Conservation (phyloP, 139 green algal genomes). For the Picochlorum sp. region DNA sequence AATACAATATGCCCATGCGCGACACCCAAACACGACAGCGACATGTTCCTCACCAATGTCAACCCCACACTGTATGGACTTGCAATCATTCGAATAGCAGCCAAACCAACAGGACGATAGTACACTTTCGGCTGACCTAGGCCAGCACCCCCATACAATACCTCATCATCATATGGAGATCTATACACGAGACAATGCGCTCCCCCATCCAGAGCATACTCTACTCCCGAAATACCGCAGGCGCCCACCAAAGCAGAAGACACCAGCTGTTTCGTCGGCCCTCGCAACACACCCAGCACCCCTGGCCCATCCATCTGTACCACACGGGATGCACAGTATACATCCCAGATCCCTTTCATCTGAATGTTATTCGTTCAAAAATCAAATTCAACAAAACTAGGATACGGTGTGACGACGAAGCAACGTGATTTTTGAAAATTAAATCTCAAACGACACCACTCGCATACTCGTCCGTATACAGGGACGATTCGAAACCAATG, state of each 20-base stretch:
- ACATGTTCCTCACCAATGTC: neutral
- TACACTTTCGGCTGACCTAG: neutral
- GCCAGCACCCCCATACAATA: neutral
- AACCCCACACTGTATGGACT: conserved; percentile 4
- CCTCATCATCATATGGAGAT: conserved; percentile 17
- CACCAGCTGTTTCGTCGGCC: conserved; percentile 13
- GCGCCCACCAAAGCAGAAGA: conserved; percentile 3
- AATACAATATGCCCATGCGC: neutral
- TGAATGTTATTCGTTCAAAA: no score
- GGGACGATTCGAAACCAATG: no score
- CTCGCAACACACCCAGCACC: neutral
- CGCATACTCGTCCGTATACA: no score
- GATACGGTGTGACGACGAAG: no score
- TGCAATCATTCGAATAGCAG: neutral
- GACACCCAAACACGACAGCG: neutral
- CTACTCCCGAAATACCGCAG: neutral
- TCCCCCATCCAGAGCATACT: neutral
- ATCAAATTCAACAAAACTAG: no score
- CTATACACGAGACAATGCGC: conserved; percentile 14
- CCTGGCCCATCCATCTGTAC: neutral
- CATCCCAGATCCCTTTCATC: no score
- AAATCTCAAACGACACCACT: no score
- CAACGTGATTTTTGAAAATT: no score
- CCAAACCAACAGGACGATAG: neutral
- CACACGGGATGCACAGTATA: no score